Conservation (phyloP, 2,329 filamentous ascomycete genomes). For the Parascedosporium putredinis region DNA sequence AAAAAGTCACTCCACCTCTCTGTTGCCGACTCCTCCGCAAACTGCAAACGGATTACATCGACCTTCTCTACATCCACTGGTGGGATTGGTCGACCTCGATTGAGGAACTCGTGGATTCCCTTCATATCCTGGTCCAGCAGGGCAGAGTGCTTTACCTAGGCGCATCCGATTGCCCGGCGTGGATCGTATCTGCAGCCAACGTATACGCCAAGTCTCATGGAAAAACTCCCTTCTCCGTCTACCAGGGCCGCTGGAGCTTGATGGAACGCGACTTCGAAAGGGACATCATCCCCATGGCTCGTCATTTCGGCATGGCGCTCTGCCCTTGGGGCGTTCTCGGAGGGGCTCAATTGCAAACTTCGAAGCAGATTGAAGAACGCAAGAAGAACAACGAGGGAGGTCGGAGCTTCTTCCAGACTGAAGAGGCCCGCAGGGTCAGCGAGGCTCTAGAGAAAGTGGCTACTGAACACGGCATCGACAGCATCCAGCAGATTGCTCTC, state of each 20-base stretch:
- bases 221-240: constrained; percentile 26
- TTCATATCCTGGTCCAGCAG: constrained; percentile 29
- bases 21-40: constrained; percentile 30
- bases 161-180: constrained; percentile 28
- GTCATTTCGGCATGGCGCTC: constrained; percentile 37
- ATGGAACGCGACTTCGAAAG: constrained; percentile 26
- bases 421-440: constrained; percentile 40
- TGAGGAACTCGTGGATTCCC: constrained; percentile 30
- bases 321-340: constrained; percentile 51
- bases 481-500: constrained; percentile 48
- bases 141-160: constrained; percentile 33
- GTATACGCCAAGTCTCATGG: constrained; percentile 24
- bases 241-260: constrained; percentile 29
- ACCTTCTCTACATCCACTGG: constrained; percentile 31
- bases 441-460: constrained; percentile 51
- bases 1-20: constrained; percentile 26
- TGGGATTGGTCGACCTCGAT: constrained; percentile 32
- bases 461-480: constrained; percentile 39
- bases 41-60: constrained; percentile 24
- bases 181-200: constrained; percentile 28
- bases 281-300: constrained; percentile 31
- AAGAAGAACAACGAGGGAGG: constrained; percentile 26
- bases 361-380: constrained; percentile 21
- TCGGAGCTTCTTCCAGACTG: constrained; percentile 26
- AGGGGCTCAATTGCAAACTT: constrained; percentile 37